Evolutionary conservation across 805 yeast genomes (phyloP).

Genomic region (Candida sphagnicola): DNA sequence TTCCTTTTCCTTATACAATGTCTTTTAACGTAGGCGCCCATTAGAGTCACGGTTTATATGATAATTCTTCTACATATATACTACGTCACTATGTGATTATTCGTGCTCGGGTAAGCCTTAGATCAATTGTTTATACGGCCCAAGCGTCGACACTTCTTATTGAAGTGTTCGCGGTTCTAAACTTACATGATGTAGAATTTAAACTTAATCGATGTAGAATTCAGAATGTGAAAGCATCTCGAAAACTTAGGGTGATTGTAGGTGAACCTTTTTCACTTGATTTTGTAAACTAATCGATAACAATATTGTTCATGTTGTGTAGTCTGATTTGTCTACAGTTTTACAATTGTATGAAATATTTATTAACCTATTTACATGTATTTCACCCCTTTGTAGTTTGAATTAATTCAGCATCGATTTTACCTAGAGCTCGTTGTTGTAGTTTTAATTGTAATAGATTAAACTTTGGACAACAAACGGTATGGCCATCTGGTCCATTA

Average conservation of each 20-base stretch:
- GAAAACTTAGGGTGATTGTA: too few species aligned
- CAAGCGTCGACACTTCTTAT: slow-evolving; percentile 51
- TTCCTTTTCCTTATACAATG: slow-evolving; percentile 34
- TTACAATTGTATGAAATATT: too few species aligned
- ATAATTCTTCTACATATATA: slow-evolving; percentile 43
- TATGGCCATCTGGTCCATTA: slow-evolving; percentile 54
- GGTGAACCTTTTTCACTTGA: too few species aligned
- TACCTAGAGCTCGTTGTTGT: slow-evolving; percentile 55
- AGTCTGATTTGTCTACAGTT: too few species aligned
- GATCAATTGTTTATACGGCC: slow-evolving; percentile 57
- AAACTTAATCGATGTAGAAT: too few species aligned
- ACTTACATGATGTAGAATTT: slow-evolving; percentile 48
- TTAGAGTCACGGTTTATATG: slow-evolving; percentile 65
- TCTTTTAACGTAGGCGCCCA: slow-evolving; percentile 75
- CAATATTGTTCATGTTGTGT: too few species aligned
- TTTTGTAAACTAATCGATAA: too few species aligned
- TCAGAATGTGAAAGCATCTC: too few species aligned
- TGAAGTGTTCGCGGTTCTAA: slow-evolving; percentile 64
- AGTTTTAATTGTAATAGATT: slow-evolving; percentile 58
- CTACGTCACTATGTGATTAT: slow-evolving; percentile 43
- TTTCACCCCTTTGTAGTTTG: slow-evolving; percentile 13
- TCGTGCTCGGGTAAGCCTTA: slow-evolving; percentile 97
- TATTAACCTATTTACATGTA: neutral
- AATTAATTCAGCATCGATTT: slow-evolving; percentile 54
- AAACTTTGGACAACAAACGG: slow-evolving; percentile 79